phyloP scores from a whole-genome alignment of 306 rosid genomes.

The Rosa lucieae region DNA sequence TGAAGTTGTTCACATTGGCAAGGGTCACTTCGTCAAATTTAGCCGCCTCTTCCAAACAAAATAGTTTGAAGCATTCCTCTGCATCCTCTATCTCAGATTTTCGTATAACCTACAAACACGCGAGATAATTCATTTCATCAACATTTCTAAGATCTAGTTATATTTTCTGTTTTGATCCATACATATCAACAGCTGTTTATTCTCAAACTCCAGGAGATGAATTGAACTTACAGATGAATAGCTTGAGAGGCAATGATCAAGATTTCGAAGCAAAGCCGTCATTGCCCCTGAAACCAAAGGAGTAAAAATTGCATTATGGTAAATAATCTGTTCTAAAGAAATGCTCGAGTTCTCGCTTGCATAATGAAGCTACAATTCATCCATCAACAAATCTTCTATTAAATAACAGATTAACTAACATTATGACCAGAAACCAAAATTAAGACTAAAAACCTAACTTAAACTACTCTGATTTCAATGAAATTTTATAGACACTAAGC shows the following conservation, averaged over 20 bases:
- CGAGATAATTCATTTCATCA: constrained; percentile 4
- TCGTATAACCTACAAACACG: constrained; percentile 56
- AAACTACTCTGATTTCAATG: too few species aligned
- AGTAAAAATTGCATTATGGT: constrained; percentile 10
- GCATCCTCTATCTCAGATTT: constrained; percentile 71
- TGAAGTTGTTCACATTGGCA: constrained; percentile 74
- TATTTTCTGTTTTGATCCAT: too few species aligned
- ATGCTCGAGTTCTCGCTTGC: background rate
- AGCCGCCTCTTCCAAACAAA: constrained; percentile 88
- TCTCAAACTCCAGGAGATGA: constrained; percentile 16
- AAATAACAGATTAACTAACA: too few species aligned
- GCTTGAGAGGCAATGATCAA: constrained; percentile 87
- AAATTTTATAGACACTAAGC: too few species aligned
- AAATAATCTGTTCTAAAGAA: background rate
- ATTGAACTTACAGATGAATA: constrained; percentile 77
- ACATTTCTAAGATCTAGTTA: background rate
- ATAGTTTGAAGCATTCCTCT: constrained; percentile 81
- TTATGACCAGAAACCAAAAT: too few species aligned
- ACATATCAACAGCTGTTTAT: background rate
- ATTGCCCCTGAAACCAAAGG: constrained; percentile 69
- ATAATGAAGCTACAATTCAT: too few species aligned
- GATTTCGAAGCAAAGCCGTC: constrained; percentile 86
- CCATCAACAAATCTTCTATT: too few species aligned
- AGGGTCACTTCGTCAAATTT: constrained; percentile 88
- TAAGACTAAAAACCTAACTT: too few species aligned